These are phyloP conservation scores for Sclerotinia sclerotiorum DNA, from an alignment of 2,329 filamentous ascomycete genomes.

Conservation along the genomic window DNA sequence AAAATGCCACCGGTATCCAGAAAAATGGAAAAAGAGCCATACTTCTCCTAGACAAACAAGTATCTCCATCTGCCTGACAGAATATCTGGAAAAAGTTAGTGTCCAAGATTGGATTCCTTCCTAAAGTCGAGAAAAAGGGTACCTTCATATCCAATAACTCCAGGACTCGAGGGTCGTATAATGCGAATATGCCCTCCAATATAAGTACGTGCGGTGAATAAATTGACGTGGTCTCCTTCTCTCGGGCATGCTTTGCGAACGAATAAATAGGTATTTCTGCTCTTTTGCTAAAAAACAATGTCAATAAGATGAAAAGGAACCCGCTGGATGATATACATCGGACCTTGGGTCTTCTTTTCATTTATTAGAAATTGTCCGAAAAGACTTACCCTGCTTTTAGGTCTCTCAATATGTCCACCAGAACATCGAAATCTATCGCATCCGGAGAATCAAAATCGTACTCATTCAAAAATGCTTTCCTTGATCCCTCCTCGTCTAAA, in stretches of 20 bases:
- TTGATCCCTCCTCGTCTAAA: constrained; percentile 74
- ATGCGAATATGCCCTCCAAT: constrained; percentile 90
- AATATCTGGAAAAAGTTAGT: constrained; percentile 63
- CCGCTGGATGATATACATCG: background rate
- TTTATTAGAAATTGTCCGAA: background rate
- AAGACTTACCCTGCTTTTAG: constrained; percentile 82
- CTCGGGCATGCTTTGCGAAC: constrained; percentile 83
- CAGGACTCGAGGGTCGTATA: constrained; percentile 83
- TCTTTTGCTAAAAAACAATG: constrained; percentile 60
- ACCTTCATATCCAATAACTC: constrained; percentile 90
- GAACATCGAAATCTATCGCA: constrained; percentile 89
- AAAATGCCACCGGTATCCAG: background rate
- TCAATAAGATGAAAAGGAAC: constrained; percentile 12
- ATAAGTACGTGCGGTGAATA: constrained; percentile 97
- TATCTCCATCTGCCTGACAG: constrained; percentile 92
- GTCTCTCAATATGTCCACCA: constrained; percentile 76
- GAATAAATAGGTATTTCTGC: constrained; percentile 94
- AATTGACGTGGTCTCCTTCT: constrained; percentile 78
- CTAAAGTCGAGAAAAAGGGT: constrained; percentile 31
- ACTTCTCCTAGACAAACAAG: constrained; percentile 88
- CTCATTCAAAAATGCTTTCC: constrained; percentile 81
- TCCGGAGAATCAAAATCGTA: constrained; percentile 95
- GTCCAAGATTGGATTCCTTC: constrained; percentile 13
- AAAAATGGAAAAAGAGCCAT: constrained; percentile 40
- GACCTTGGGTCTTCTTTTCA: background rate